Base-by-base conservation (phyloP, 768 basidiomycete species). In the Rubroboletus satanas region DNA sequence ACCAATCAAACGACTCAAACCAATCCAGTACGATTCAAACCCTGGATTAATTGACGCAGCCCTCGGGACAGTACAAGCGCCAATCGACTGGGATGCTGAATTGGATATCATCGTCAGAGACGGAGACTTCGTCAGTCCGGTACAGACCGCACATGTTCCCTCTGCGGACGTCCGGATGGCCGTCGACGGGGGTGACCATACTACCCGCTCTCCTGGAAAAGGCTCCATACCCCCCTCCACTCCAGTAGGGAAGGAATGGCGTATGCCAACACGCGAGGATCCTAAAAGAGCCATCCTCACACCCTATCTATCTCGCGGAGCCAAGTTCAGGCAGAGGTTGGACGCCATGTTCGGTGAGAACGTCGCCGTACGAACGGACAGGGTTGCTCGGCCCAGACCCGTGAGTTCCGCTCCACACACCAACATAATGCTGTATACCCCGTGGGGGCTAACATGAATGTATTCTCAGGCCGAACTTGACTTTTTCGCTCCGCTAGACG, bases 311-410 rank as follows among this genome's bases (percentile, higher is more conserved):
- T 64, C 68, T 17, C 64, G 57, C 21, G 58, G 57, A 0, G 46
- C 52, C 51, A 57, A 51, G 56, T 68, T 68, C 56, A 59, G 51
- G 17, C 56, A 63, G 42, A 58, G 60, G 2, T 18, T 68, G 11
- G 21, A 54, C n/a, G 21, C 55, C 23, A 32, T 55, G 3, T 68
- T 70, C 21, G 68, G 67, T 8, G 51, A 56, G 14, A 38, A 58
- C 5, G 51, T 55, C 4, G 49, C 54, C 4, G 64, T 70, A n/a
- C 67, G 64, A 1, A 65, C 42, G 15, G 68, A 64, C 53, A 65
- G 41, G 10, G 35, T 23, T 9, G 68, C 62, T 5, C 60, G 57
- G 7, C 67, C 67, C 11, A 61, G 49, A 50, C 48, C 52, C 8
- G 66, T 68, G 33, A 58, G 67, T 59, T 1, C 33, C 17, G 1